A percentile compares a stretch with the other conserved stretches of the same genome.
These are phyloP conservation scores for Starmerella davenportii DNA, from an alignment of 805 yeast species.

Conservation along the genomic window DNA sequence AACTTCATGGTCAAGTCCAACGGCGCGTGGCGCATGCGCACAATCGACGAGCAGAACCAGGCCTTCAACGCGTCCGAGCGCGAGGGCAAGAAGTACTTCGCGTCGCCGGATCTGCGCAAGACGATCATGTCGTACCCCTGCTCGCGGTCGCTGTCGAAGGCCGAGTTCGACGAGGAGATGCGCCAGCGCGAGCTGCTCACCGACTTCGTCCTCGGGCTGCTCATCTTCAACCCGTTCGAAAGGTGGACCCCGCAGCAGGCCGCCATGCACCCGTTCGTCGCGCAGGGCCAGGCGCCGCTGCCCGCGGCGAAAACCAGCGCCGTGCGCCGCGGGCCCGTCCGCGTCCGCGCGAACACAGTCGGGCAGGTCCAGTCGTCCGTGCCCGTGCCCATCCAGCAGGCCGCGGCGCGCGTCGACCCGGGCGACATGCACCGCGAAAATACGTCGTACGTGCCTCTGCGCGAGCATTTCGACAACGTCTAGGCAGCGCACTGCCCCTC, in stretches of 20 bases:
- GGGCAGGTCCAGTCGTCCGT: constrained; percentile 25
- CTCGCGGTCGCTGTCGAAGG: constrained; percentile 23
- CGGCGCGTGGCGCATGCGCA: constrained; percentile 29
- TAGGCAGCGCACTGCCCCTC: too few species aligned
- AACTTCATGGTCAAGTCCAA: constrained; percentile 41
- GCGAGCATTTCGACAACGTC: neutral
- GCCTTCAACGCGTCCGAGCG: constrained; percentile 36
- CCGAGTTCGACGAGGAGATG: constrained; percentile 48
- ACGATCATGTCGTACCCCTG: constrained; percentile 57
- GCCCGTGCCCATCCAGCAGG: constrained; percentile 27
- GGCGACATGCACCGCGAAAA: constrained; percentile 15
- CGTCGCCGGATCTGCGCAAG: constrained; percentile 44
- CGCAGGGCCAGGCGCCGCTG: constrained; percentile 17
- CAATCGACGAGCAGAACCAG: constrained; percentile 34
- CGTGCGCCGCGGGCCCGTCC: neutral
- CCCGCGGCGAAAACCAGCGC: neutral
- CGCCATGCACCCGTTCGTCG: constrained; percentile 72
- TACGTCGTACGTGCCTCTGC: neutral
- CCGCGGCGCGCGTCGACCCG: constrained; percentile 26
- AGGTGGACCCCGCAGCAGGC: constrained; percentile 98
- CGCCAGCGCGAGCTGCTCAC: constrained; percentile 50
- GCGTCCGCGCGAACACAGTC: constrained; percentile 25
- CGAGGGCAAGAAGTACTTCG: constrained; percentile 73
- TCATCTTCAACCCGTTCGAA: constrained; percentile 77
- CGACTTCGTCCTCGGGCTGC: constrained; percentile 60